These are phyloP conservation scores for Malus sieversii DNA, from an alignment of 306 rosid genomes.

Conservation along the genomic window DNA sequence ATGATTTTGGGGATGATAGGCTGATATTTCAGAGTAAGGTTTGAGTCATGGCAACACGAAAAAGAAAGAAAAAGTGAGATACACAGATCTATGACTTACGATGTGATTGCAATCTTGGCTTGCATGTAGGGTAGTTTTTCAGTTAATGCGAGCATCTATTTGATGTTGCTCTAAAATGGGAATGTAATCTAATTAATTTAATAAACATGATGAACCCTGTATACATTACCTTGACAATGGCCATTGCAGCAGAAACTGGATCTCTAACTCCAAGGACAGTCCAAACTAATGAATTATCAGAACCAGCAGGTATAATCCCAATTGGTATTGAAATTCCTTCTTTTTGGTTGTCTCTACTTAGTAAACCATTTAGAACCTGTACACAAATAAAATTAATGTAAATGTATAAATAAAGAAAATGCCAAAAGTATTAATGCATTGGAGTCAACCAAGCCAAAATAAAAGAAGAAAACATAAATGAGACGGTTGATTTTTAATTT, in stretches of 20 bases:
- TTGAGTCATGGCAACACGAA: neutral
- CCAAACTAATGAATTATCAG: slow-evolving; percentile 96
- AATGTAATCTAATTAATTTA: neutral
- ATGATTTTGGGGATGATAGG: neutral
- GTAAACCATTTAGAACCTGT: slow-evolving; percentile 97
- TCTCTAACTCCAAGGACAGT: slow-evolving; percentile 99
- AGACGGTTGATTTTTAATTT: too few relatives aligned
- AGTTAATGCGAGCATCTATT: neutral
- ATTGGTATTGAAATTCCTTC: slow-evolving; percentile 98
- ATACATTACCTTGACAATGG: slow-evolving; percentile 80
- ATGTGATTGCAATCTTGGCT: neutral
- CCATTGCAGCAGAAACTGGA: slow-evolving; percentile 95
- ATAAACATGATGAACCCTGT: neutral
- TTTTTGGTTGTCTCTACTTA: slow-evolving; percentile 88
- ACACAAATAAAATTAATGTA: slow-evolving; percentile 17
- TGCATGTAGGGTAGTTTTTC: neutral
- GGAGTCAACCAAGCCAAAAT: neutral
- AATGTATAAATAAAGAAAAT: neutral
- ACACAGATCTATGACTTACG: neutral
- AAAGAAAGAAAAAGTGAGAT: neutral
- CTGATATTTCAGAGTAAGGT: neutral
- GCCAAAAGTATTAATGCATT: neutral
- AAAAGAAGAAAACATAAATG: neutral
- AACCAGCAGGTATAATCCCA: slow-evolving; percentile 98
- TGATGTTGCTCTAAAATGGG: neutral